These are phyloP conservation scores for Elasticomyces elasticus DNA, from an alignment of 495 filamentous ascomycete species.

Conservation along the genomic window DNA sequence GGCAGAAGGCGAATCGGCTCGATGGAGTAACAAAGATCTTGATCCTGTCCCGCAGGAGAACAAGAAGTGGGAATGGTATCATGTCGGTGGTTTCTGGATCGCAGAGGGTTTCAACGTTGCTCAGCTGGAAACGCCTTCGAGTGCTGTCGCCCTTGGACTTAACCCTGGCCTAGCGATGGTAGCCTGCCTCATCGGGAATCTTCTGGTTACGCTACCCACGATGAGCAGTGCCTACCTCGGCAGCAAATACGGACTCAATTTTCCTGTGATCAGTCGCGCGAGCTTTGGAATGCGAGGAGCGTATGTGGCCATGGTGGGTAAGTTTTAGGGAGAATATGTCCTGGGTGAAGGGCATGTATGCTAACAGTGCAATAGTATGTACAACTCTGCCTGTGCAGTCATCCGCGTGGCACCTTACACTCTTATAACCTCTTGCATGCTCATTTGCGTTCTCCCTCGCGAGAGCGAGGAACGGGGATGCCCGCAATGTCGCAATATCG, in stretches of 20 bases:
- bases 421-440: too few species aligned
- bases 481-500: too few species aligned
- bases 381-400: too few species aligned
- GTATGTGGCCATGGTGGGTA: slow-evolving; percentile 56
- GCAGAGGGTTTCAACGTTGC: slow-evolving; percentile 18
- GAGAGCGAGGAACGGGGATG: too few species aligned
- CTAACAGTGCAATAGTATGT: too few species aligned
- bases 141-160: slow-evolving; percentile 10
- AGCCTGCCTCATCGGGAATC: slow-evolving; percentile 14
- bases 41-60: slow-evolving; percentile 15
- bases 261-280: slow-evolving; percentile 8
- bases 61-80: slow-evolving; percentile 22
- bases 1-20: slow-evolving; percentile 14
- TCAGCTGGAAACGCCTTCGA: slow-evolving; percentile 7
- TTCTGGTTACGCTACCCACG: slow-evolving; percentile 9
- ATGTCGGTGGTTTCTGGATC: slow-evolving; percentile 20
- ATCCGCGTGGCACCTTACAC: too few species aligned
- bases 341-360: too few species aligned
- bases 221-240: slow-evolving; percentile 10
- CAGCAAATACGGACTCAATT: slow-evolving; percentile 11
- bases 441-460: too few species aligned
- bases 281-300: slow-evolving; percentile 33
- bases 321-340: too few species aligned
- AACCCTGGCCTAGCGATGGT: slow-evolving; percentile 14
- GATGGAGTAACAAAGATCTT: slow-evolving; percentile 11